Percentiles rank a stretch among this genome's conserved stretches.
phyloP scores from a whole-genome alignment of 208 protist species.

The Wallacemonas sp. region DNA sequence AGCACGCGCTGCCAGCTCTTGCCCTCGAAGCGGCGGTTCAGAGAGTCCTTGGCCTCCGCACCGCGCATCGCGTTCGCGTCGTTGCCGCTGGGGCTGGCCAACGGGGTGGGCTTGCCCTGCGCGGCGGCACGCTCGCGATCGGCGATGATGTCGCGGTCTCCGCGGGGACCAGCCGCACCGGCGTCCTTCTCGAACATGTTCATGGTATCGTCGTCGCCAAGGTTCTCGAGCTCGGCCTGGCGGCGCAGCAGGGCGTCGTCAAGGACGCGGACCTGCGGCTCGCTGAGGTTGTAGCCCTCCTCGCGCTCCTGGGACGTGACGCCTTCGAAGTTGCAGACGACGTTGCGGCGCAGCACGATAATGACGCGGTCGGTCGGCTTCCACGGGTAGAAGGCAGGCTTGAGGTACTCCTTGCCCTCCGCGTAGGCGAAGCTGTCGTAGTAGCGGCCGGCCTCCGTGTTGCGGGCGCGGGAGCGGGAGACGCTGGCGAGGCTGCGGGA shows the following conservation, averaged over 20 bases:
- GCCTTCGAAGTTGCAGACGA: conserved; percentile 61
- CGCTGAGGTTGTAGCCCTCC: conserved; percentile 57
- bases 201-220: conserved; percentile 36
- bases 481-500: conserved; percentile 16
- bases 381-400: conserved; percentile 74
- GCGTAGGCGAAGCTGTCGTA: conserved; percentile 64
- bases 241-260: conserved; percentile 53
- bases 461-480: conserved; percentile 18
- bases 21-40: conserved; percentile 52
- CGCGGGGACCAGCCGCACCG: conserved; percentile 18
- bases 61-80: neutral
- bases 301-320: conserved; percentile 34
- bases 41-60: conserved; percentile 25
- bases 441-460: conserved; percentile 43
- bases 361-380: conserved; percentile 71
- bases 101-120: conserved; percentile 30
- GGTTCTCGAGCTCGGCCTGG: conserved; percentile 25
- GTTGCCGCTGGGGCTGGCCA: conserved; percentile 12
- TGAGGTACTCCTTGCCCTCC: conserved; percentile 78
- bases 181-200: conserved; percentile 52
- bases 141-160: conserved; percentile 36
- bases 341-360: conserved; percentile 68
- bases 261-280: conserved; percentile 56
- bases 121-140: conserved; percentile 32
- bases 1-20: conserved; percentile 69